Base-by-base conservation (phyloP, 2,329 filamentous ascomycete genomes). In the Colletotrichum lini region DNA sequence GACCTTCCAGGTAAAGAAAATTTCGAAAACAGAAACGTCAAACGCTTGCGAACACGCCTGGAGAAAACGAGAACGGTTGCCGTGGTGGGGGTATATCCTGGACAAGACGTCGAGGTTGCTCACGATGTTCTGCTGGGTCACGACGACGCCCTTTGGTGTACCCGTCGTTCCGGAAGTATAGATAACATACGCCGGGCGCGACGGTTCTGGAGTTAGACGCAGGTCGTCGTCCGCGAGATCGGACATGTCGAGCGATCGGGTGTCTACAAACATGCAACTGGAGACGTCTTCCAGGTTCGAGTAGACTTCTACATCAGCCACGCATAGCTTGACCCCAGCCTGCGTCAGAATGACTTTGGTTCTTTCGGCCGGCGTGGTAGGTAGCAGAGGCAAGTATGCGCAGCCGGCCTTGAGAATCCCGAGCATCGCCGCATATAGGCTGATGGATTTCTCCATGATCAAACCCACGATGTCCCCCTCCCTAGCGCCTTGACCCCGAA, bases 21-120 rank as follows among this genome's bases (percentile, higher is more conserved):
- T 95, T 77, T 97, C 95, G 78, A 97, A 97, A 0, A 97, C 93
- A 0, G 94, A 97, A 2, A 97, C 91, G 77, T 97, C 94, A 77
- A 97, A 97, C 0, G 92, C 92, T 77, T 95, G 93, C 0, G 94
- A 96, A 77, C 93, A 97, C 2, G 93, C 90, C 80, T 97, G 95
- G 0, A 98, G 84, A 42, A 97, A 84, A n/a, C 90, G 88, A 0
- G 90, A 88, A 1, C 80, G 75, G 1, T 75, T 75, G 0, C 81
- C 77, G 0, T 83, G 82, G 0, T 84, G 82, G 0, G 93, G 92
- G 76, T 97, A 97, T 0, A 93, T 82, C 3, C 85, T 82, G 2
- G 87, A 85, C 8, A 98, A 84, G 12, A 89, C 85, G 21, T 89
- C 84, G n/a, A 97, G 84, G 74, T 97, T 96, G 79, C 92, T 93